Percentiles rank a stretch among this genome's conserved stretches.
Conservation (phyloP, 441 rosid species). For the Erysimum pusillum region DNA sequence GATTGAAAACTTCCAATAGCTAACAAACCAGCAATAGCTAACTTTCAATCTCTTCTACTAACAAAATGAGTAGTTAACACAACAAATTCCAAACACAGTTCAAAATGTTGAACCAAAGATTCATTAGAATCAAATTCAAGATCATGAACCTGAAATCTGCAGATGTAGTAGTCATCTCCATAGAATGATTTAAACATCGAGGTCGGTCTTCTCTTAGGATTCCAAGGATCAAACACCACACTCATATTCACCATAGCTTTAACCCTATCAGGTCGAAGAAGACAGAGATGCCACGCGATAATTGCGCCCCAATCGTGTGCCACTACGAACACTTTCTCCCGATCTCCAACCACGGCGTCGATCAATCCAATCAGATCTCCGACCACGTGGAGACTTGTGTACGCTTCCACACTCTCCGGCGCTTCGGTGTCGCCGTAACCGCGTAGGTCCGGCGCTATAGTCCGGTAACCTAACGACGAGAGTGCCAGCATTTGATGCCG, state of each 20-base stretch:
- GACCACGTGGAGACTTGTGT: conserved; percentile 65
- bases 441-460: conserved; percentile 83
- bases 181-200: conserved; percentile 48
- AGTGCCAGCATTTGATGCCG: conserved; percentile 73
- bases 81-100: not conserved
- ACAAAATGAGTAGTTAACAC: not conserved
- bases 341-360: conserved; percentile 58
- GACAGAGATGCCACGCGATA: conserved; percentile 68
- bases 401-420: conserved; percentile 62
- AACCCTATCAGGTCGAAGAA: conserved; percentile 72
- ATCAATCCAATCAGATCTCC: conserved; percentile 73
- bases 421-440: conserved; percentile 80
- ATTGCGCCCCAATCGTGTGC: conserved; percentile 87
- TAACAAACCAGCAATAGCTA: too few species aligned
- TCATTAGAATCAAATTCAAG: conserved; percentile 8
- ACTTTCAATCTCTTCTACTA: not conserved
- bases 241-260: conserved; percentile 72
- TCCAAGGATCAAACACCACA: conserved; percentile 61
- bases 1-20: not conserved
- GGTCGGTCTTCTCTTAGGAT: conserved; percentile 54
- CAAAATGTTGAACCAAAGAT: not conserved
- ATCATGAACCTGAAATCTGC: conserved; percentile 70
- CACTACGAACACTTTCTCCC: conserved; percentile 71
- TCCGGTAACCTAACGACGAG: conserved; percentile 65
- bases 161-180: conserved; percentile 75